These are phyloP conservation scores for Magnaporthales sp. DNA, from an alignment of 2,329 filamentous ascomycete genomes.

Conservation along the genomic window DNA sequence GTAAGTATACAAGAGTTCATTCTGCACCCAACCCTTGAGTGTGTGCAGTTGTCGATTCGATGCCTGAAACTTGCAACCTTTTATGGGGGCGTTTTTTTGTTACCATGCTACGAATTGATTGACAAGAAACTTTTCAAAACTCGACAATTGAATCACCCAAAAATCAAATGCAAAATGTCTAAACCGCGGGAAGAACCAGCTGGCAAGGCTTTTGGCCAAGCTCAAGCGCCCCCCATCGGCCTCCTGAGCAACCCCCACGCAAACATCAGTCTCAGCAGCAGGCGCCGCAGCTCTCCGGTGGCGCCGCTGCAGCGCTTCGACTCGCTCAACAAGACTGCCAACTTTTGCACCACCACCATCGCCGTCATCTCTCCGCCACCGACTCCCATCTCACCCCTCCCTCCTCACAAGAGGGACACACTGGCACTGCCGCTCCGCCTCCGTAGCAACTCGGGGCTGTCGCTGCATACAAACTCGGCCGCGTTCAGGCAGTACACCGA, in stretches of 20 bases:
- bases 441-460: conserved; percentile 37
- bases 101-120: neutral
- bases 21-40: neutral
- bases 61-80: neutral
- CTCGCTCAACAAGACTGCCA: neutral
- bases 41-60: neutral
- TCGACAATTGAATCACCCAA: too few relatives aligned
- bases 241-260: neutral
- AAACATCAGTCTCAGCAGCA: neutral
- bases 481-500: conserved; percentile 36
- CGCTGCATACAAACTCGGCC: conserved; percentile 33
- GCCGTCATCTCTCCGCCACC: conserved; percentile 17
- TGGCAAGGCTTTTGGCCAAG: neutral
- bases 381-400: conserved; percentile 10
- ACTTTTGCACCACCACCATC: neutral
- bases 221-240: neutral
- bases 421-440: conserved; percentile 19
- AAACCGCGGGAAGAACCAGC: neutral
- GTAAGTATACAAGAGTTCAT: neutral
- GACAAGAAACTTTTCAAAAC: neutral
- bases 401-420: conserved; percentile 11
- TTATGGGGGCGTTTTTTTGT: neutral
- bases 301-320: neutral
- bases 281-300: conserved; percentile 3
- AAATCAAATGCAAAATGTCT: neutral